Evolutionary conservation across 192 early-diverging fungal species (phyloP), one percentile per base, ranked within the genome.

Genomic region (Backusella morwellensis): DNA sequence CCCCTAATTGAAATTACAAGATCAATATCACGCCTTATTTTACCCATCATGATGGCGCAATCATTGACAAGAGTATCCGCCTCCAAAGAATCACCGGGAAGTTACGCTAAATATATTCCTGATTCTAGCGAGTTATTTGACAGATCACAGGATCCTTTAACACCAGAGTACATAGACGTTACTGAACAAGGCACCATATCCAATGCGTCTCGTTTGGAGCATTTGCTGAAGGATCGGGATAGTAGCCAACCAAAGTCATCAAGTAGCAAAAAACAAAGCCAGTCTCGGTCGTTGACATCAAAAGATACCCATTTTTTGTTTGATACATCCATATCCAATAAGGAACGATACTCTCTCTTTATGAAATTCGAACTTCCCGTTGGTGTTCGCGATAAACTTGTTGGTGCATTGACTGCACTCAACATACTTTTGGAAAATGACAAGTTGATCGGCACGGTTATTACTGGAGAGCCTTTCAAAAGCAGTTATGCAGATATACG

Each of bases 1-100:
- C 73, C 80, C 2, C 38, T 81, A 0, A 81, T 81, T 21, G 73
- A 74, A 4, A 75, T 42, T 2, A 41, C 26, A 21, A 70, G 34
- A 41, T 68, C 38, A 23, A 66, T 75, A 23, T 50, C 47, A 32
- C 44, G 54, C 2, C 47, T 35, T 9, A 34, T 79, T 21, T 36
- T 79, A 56, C 72, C 72, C 2, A 79, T 74, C 38, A 69, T 79
- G 19, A 79, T 79, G 72, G 69, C 73, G 29, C 78, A 75, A 68
- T 23, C 68, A 14, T 32, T 76, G 19, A 15, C 23, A 29, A 29
- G 9, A 63, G 56, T 29, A 29, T 63, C 56, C 56, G 47, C 6
- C 17, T 26, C 23, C 56, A 63, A 63, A 29, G 56, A 59, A 11
- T 59, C 54, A 26, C 54, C 54, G 2, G 54, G 54, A 59, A 59